Evolutionary conservation across 2,329 filamentous ascomycete species (phyloP).

Genomic region (Pseudogymnoascus sp.): DNA sequence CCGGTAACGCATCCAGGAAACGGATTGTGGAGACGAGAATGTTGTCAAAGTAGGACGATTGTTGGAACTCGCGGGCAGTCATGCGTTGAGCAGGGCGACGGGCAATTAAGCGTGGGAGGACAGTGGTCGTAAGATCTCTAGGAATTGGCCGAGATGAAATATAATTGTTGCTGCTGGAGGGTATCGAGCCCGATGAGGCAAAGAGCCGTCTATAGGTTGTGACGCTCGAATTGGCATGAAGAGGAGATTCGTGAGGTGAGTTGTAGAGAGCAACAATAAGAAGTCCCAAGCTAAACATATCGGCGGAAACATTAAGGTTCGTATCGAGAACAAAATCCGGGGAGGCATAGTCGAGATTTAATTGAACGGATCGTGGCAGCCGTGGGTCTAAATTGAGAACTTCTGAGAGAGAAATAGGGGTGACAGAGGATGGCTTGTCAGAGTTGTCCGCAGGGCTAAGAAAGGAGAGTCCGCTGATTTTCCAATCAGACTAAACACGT

Average conservation of each 20-base stretch:
- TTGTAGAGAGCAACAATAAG: constrained; percentile 89
- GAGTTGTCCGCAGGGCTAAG: constrained; percentile 74
- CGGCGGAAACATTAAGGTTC: constrained; percentile 74
- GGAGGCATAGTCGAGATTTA: constrained; percentile 88
- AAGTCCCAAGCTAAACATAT: constrained; percentile 90
- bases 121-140: constrained; percentile 65
- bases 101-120: constrained; percentile 81
- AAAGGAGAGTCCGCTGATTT: constrained; percentile 90
- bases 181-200: constrained; percentile 68
- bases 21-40: constrained; percentile 93
- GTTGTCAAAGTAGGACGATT: constrained; percentile 95
- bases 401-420: constrained; percentile 76
- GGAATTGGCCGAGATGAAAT: constrained; percentile 74
- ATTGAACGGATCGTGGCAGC: constrained; percentile 73
- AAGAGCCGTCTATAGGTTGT: constrained; percentile 83
- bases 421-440: constrained; percentile 66
- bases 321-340: constrained; percentile 92
- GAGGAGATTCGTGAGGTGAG: constrained; percentile 80
- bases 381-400: constrained; percentile 79
- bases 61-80: constrained; percentile 84
- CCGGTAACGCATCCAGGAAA: constrained; percentile 84
- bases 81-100: constrained; percentile 80
- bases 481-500: constrained; percentile 78
- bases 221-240: constrained; percentile 73
- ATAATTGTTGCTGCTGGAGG: constrained; percentile 76